These are phyloP conservation scores for Trichothecium roseum DNA, from an alignment of 2,329 filamentous ascomycete species.

Conservation along the genomic window DNA sequence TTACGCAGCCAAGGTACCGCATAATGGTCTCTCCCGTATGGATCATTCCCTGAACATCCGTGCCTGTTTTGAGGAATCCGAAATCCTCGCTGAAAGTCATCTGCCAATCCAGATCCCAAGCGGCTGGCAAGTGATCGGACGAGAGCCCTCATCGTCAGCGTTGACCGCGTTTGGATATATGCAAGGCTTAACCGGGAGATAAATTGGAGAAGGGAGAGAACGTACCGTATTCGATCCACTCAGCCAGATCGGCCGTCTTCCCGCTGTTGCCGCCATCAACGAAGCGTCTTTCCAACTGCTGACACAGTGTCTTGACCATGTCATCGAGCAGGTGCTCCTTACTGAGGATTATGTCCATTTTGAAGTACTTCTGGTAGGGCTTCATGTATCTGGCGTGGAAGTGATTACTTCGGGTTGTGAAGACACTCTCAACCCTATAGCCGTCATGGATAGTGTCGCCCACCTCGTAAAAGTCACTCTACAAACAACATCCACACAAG, in stretches of 20 bases:
- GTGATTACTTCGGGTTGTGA: slow-evolving; percentile 4
- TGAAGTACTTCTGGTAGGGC: slow-evolving; percentile 4
- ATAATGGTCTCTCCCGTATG: slow-evolving; percentile 3
- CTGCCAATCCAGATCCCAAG: slow-evolving; percentile 5
- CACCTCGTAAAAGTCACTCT: slow-evolving; percentile 6
- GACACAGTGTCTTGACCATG: slow-evolving; percentile 1
- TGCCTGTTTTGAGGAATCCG: slow-evolving; percentile 5
- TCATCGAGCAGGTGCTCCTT: slow-evolving; percentile 3
- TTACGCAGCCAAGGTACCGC: slow-evolving; percentile 5
- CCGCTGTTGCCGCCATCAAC: neutral
- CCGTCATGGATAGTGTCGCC: slow-evolving; percentile 3
- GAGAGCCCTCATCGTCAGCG: neutral
- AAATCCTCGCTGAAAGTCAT: slow-evolving; percentile 7
- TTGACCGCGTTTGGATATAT: too few relatives aligned
- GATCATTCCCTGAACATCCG: slow-evolving; percentile 5
- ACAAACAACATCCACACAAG: neutral
- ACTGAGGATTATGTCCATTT: slow-evolving; percentile 1
- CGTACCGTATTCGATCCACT: slow-evolving; percentile 5
- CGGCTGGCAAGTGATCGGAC: neutral
- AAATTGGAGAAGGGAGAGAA: too few relatives aligned
- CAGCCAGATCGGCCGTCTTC: slow-evolving; percentile 2
- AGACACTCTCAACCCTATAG: slow-evolving; percentile 4
- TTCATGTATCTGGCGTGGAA: slow-evolving; percentile 1
- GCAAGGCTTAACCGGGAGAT: too few relatives aligned
- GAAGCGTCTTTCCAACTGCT: slow-evolving; percentile 3